Conservation (phyloP, 768 basidiomycete species). For the Pleurotus citrinopileatus region DNA sequence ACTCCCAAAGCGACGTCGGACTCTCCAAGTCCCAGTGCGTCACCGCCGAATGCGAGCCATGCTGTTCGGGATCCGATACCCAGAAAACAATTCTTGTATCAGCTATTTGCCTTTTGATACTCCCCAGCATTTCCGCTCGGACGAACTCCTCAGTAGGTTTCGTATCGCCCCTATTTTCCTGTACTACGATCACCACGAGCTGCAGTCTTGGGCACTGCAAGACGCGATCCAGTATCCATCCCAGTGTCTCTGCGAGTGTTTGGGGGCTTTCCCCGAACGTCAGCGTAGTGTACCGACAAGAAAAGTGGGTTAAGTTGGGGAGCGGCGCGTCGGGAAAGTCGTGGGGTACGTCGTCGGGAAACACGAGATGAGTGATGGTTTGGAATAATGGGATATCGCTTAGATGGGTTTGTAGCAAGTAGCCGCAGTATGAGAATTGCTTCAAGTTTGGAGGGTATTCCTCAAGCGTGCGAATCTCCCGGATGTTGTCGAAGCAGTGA, state of each 20-base stretch:
- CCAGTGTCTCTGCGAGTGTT: not conserved
- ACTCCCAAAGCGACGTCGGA: not conserved
- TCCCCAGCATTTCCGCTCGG: not conserved
- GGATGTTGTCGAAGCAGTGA: not conserved
- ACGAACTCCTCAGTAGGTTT: not conserved
- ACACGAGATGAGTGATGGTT: not conserved
- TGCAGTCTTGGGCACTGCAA: not conserved
- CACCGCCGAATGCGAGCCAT: not conserved
- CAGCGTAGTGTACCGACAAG: not conserved
- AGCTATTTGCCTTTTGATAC: not conserved
- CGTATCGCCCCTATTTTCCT: not conserved
- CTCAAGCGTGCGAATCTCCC: not conserved
- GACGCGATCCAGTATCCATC: not conserved
- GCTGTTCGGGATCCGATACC: not conserved
- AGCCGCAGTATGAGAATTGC: not conserved
- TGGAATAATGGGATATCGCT: not conserved
- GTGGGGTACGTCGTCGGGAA: not conserved
- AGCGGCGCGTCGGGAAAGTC: not conserved
- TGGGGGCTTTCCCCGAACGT: not conserved
- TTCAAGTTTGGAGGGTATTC: not conserved
- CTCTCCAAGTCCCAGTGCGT: not conserved
- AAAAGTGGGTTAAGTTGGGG: not conserved
- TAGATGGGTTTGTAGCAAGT: not conserved
- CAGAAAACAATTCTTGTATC: not conserved
- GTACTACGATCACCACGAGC: not conserved